These are phyloP conservation scores for Plantago major DNA, from an alignment of 257 asterid species.

Conservation along the genomic window DNA sequence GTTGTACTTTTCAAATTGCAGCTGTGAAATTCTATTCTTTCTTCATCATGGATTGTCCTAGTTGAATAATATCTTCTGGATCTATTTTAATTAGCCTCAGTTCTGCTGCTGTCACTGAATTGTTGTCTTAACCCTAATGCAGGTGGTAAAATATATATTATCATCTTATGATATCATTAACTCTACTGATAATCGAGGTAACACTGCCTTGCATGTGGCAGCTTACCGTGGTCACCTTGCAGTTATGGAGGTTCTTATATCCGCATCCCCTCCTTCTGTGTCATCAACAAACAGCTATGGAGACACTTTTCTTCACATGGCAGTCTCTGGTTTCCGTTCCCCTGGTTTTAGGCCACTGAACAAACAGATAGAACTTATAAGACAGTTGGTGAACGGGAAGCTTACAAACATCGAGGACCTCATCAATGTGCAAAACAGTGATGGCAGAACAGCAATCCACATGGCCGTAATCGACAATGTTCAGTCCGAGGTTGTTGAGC, in stretches of 20 bases:
- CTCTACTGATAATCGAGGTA: conserved; percentile 45
- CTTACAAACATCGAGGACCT: conserved; percentile 33
- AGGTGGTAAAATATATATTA: conserved; percentile 45
- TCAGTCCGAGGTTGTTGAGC: conserved; percentile 50
- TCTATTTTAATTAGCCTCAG: not conserved
- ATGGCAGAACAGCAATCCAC: conserved; percentile 68
- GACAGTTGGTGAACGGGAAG: conserved; percentile 30
- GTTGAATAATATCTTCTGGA: no score
- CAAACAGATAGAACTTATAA: conserved; percentile 47
- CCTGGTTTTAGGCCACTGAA: conserved; percentile 59
- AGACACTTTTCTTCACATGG: conserved; percentile 59
- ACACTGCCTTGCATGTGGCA: conserved; percentile 56
- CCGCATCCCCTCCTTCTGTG: conserved; percentile 34
- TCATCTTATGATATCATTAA: conserved; percentile 32
- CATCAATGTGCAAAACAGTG: conserved; percentile 41
- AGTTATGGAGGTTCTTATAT: conserved; percentile 35
- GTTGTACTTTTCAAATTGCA: no score
- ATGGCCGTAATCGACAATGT: conserved; percentile 46
- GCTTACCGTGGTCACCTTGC: conserved; percentile 49
- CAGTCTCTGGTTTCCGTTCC: conserved; percentile 50
- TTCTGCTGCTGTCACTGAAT: not conserved
- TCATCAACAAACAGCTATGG: conserved; percentile 38
- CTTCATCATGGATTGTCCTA: no score
- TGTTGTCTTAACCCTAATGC: not conserved
- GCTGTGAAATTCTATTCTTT: no score